Conservation (phyloP, 192 early-diverging fungal genomes). For the Thamnidium elegans region DNA sequence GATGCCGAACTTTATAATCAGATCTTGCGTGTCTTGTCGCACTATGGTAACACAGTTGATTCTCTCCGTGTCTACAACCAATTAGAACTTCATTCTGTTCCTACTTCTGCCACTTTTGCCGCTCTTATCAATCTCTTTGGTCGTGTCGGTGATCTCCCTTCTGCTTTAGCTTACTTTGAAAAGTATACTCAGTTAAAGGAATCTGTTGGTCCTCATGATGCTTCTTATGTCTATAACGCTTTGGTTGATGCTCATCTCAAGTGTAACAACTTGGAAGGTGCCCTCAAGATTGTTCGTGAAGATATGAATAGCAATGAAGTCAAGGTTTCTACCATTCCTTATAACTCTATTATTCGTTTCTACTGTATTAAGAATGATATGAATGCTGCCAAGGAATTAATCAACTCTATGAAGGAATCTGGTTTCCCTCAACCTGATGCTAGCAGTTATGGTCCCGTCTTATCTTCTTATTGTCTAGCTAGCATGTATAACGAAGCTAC, state of each 20-base stretch:
- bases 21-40: slow-evolving; percentile 34
- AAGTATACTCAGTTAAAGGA: slow-evolving; percentile 19
- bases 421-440: slow-evolving; percentile 32
- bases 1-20: slow-evolving; percentile 40
- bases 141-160: slow-evolving; percentile 32
- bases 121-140: slow-evolving; percentile 52
- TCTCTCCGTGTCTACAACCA: slow-evolving; percentile 28
- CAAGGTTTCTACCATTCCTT: slow-evolving; percentile 28
- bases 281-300: slow-evolving; percentile 26
- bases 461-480: slow-evolving; percentile 22
- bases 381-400: slow-evolving; percentile 21
- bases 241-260: slow-evolving; percentile 37
- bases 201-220: slow-evolving; percentile 16
- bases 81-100: slow-evolving; percentile 23
- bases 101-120: slow-evolving; percentile 53
- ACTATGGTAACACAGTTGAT: slow-evolving; percentile 34
- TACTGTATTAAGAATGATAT: slow-evolving; percentile 22
- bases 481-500: slow-evolving; percentile 16
- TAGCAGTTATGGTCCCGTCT: slow-evolving; percentile 33
- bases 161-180: slow-evolving; percentile 27
- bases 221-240: slow-evolving; percentile 38
- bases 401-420: slow-evolving; percentile 17
- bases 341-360: slow-evolving; percentile 36
- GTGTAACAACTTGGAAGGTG: slow-evolving; percentile 26
- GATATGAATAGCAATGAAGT: slow-evolving; percentile 30